Percentiles rank a stretch among this genome's conserved stretches.
These are phyloP conservation scores for Lagenidium sp. DNA, from an alignment of 352 stramenopile species.

Conservation along the genomic window DNA sequence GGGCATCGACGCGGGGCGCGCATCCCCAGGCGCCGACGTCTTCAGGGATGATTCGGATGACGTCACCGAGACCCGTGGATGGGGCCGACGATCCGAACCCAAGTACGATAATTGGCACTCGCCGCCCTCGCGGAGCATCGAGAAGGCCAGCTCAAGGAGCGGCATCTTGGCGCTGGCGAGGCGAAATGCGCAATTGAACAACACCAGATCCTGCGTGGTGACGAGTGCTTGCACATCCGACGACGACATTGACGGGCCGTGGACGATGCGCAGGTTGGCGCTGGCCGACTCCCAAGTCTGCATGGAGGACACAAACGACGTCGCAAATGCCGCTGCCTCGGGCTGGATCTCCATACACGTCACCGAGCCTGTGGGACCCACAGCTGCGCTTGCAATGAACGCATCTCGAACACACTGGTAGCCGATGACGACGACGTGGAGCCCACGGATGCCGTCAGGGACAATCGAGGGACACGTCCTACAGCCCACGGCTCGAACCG, in stretches of 20 bases:
- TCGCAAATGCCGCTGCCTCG: slow-evolving; percentile 2
- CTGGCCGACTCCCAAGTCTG: not conserved
- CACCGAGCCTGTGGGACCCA: slow-evolving; percentile 29
- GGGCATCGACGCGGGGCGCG: not conserved
- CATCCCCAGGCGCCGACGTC: not conserved
- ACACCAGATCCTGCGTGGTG: slow-evolving; percentile 13
- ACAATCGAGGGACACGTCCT: slow-evolving; percentile 10
- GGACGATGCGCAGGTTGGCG: slow-evolving; percentile 5
- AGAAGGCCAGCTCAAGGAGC: slow-evolving; percentile 21
- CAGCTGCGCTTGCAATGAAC: slow-evolving; percentile 26
- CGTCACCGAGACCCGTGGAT: too few relatives aligned
- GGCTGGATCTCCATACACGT: slow-evolving; percentile 28
- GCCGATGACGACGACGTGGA: slow-evolving; percentile 31
- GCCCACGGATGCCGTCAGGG: slow-evolving; percentile 19
- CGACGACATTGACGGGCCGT: slow-evolving; percentile 22
- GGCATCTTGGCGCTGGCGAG: slow-evolving; percentile 14
- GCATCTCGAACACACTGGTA: slow-evolving; percentile 32
- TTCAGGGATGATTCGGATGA: too few relatives aligned
- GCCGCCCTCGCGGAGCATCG: slow-evolving; percentile 32
- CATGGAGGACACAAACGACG: not conserved
- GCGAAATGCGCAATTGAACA: slow-evolving; percentile 47
- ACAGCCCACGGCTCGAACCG: slow-evolving; percentile 17
- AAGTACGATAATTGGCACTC: slow-evolving; percentile 27
- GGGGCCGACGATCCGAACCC: too few relatives aligned
- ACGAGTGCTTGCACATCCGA: slow-evolving; percentile 11